phyloP scores from a whole-genome alignment of 345 rosid species.

The Syzygium jambos region DNA sequence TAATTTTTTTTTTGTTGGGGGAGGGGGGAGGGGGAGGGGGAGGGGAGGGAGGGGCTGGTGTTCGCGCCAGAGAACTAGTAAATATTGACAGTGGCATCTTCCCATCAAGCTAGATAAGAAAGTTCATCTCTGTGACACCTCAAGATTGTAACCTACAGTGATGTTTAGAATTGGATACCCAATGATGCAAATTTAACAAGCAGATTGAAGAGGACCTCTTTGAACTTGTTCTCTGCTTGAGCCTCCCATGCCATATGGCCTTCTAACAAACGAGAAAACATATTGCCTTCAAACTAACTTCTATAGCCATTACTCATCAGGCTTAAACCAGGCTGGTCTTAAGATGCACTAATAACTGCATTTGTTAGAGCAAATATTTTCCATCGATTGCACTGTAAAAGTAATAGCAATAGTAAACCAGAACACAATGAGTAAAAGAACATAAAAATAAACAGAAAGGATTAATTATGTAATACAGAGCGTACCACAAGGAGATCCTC shows the following conservation, averaged over 20 bases:
- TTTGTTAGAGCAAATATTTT: not conserved
- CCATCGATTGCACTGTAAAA: not conserved
- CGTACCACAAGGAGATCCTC: slow-evolving; percentile 89
- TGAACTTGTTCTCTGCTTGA: not conserved
- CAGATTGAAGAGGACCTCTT: not conserved
- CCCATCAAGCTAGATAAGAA: not conserved
- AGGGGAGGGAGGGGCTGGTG: no score
- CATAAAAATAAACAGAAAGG: not conserved
- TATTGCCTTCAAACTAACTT: not conserved
- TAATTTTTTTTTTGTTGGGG: no score
- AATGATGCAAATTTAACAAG: not conserved
- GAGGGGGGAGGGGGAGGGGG: no score
- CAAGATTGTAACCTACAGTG: not conserved
- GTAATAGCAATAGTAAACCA: not conserved
- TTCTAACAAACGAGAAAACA: not conserved
- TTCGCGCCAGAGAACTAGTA: no score
- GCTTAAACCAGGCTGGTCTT: not conserved
- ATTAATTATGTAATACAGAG: not conserved
- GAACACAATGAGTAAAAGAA: not conserved
- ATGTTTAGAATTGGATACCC: not conserved
- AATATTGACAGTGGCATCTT: not conserved
- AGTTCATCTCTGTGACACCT: not conserved
- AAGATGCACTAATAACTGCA: not conserved
- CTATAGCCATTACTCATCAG: not conserved
- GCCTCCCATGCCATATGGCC: not conserved